These are phyloP conservation scores for Naganishia randhawae DNA, from an alignment of 768 basidiomycete genomes.

Conservation along the genomic window DNA sequence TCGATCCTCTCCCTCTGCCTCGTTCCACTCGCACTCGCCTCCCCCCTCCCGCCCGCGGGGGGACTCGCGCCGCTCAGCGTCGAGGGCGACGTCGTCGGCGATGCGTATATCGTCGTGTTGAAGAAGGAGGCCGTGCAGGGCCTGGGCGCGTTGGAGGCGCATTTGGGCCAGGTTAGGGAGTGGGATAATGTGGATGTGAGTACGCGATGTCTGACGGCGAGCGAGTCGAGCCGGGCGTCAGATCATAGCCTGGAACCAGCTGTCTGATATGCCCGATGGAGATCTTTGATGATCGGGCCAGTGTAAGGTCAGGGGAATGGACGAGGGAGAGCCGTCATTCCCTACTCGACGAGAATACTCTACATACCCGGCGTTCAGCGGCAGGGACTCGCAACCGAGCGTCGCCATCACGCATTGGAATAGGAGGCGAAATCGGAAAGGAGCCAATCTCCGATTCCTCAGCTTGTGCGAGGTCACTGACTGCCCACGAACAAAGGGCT, in stretches of 20 bases:
- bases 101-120: constrained; percentile 92
- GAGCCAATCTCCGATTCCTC: no score
- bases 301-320: no score
- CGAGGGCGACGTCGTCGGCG: constrained; percentile 49
- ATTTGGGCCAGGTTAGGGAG: constrained; percentile 71
- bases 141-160: constrained; percentile 58
- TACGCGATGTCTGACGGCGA: constrained; percentile 1
- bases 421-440: no score
- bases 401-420: no score
- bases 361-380: no score
- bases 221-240: not conserved
- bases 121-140: constrained; percentile 61
- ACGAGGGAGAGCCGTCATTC: no score
- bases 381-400: no score
- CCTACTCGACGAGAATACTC: no score
- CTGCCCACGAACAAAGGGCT: no score
- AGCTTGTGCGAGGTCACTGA: no score
- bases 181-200: constrained; percentile 58
- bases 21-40: constrained; percentile 34
- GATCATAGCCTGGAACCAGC: not conserved
- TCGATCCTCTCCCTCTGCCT: constrained; percentile 25
- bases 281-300: no score
- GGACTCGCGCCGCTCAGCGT: constrained; percentile 44
- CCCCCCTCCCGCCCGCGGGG: constrained; percentile 39
- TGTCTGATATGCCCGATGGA: no score